phyloP scores from a whole-genome alignment of 2,329 filamentous ascomycete genomes.

The Pseudopithomyces chartarum region DNA sequence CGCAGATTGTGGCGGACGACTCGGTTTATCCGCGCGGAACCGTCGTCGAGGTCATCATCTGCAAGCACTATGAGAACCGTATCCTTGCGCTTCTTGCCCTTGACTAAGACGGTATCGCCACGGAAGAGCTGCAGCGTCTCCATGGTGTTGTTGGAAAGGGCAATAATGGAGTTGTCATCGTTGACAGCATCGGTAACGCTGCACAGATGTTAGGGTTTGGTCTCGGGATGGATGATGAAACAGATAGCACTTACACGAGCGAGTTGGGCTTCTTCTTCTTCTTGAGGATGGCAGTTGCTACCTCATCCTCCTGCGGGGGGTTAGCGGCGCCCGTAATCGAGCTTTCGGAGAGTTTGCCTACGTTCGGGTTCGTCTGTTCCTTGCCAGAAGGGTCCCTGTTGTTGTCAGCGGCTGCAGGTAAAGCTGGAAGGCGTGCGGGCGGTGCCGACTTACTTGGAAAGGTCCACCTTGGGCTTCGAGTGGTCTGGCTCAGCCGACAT shows the following conservation, averaged over 20 bases:
- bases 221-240: neutral
- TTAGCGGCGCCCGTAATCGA: conserved; percentile 33
- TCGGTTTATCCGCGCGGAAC: conserved; percentile 95
- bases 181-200: conserved; percentile 98
- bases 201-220: conserved; percentile 39
- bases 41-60: conserved; percentile 97
- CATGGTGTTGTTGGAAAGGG: conserved; percentile 98
- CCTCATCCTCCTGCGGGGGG: conserved; percentile 76
- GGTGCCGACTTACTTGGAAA: conserved; percentile 47
- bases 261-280: conserved; percentile 99
- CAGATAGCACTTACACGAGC: conserved; percentile 72
- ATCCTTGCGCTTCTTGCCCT: conserved; percentile 99
- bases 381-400: conserved; percentile 84
- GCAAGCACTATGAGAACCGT: conserved; percentile 97
- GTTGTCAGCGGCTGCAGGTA: conserved; percentile 47
- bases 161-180: conserved; percentile 99
- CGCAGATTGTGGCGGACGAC: conserved; percentile 97
- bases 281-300: conserved; percentile 94
- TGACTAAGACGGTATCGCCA: conserved; percentile 95
- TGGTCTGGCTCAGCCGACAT: conserved; percentile 59
- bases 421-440: conserved; percentile 11
- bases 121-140: conserved; percentile 97
- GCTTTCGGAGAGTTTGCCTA: conserved; percentile 48
- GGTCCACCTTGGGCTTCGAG: conserved; percentile 54
- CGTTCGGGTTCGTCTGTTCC: conserved; percentile 72